Evolutionary conservation across 176 grass and related monocot genomes (phyloP).

Genomic region (Hsuehochloa calcarea): DNA sequence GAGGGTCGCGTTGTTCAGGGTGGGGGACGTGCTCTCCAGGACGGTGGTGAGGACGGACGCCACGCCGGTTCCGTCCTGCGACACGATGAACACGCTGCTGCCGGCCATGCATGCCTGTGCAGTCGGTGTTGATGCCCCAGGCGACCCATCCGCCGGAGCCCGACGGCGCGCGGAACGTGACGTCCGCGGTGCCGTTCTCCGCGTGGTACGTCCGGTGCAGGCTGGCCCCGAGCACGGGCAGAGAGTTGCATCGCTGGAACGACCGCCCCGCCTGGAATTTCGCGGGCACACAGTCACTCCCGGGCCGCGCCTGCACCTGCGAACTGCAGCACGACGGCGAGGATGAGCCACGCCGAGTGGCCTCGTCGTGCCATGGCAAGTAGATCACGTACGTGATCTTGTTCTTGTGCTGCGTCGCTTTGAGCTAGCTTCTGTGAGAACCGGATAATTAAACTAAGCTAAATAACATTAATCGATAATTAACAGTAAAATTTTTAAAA

Average conservation of each 20-base stretch:
- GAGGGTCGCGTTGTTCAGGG: constrained; percentile 41
- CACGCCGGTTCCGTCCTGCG: constrained; percentile 33
- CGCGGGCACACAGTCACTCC: constrained; percentile 36
- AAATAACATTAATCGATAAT: too few species aligned
- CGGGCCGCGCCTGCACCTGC: not conserved
- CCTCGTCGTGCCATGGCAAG: constrained; percentile 17
- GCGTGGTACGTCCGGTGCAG: constrained; percentile 78
- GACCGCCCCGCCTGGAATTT: constrained; percentile 47
- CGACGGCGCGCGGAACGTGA: constrained; percentile 65
- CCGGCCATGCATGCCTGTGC: constrained; percentile 42
- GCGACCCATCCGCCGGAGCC: constrained; percentile 49
- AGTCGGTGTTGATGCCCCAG: constrained; percentile 77
- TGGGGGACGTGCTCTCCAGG: constrained; percentile 4
- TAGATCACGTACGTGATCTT: too few species aligned
- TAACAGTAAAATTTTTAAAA: too few species aligned
- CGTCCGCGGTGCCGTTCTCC: constrained; percentile 42
- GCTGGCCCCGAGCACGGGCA: constrained; percentile 53
- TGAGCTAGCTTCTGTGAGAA: too few species aligned
- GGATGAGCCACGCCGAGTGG: constrained; percentile 4
- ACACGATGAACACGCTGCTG: constrained; percentile 64
- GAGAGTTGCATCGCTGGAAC: constrained; percentile 48
- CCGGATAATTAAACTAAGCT: too few species aligned
- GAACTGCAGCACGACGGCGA: not conserved
- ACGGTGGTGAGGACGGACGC: constrained; percentile 26
- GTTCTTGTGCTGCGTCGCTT: too few species aligned